These are phyloP conservation scores for Ophiostoma quercus DNA, from an alignment of 2,329 filamentous ascomycete genomes.

Conservation along the genomic window DNA sequence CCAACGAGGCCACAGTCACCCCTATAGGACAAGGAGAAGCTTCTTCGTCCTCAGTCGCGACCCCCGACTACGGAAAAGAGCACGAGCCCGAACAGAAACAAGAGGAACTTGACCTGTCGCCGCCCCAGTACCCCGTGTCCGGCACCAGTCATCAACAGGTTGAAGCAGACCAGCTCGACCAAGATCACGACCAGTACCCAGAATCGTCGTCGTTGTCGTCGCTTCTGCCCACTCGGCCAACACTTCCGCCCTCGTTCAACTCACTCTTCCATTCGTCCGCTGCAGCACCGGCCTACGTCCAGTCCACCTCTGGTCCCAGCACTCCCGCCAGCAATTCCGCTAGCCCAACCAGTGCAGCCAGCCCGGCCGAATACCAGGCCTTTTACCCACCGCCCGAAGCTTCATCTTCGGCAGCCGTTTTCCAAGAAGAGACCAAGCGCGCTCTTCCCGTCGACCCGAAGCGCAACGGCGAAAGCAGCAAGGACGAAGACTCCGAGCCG, in stretches of 20 bases:
- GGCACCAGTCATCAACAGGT: background rate
- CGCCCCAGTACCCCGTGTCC: constrained; percentile 16
- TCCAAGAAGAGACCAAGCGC: constrained; percentile 70
- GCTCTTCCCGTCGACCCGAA: constrained; percentile 79
- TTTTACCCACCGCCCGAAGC: constrained; percentile 9
- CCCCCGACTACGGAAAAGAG: constrained; percentile 7
- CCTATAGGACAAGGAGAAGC: background rate
- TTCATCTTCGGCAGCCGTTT: constrained; percentile 30
- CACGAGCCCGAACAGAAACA: background rate
- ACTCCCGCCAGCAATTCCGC: background rate
- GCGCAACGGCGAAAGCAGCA: constrained; percentile 49
- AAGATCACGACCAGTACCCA: background rate
- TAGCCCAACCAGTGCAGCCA: constrained; percentile 18
- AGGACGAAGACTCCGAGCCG: constrained; percentile 80
- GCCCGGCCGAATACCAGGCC: constrained; percentile 8
- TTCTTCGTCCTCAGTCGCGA: constrained; percentile 1
- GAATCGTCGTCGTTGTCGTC: constrained; percentile 13
- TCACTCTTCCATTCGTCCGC: constrained; percentile 47
- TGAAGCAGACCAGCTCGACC: background rate
- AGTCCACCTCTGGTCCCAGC: constrained; percentile 37
- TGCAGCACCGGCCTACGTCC: constrained; percentile 54
- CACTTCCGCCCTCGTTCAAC: constrained; percentile 53
- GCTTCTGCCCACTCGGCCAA: constrained; percentile 9
- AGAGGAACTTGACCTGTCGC: constrained; percentile 2
- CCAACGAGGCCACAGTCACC: constrained; percentile 3